Percentiles rank a stretch among this genome's conserved stretches.
Conservation (phyloP, 2,329 filamentous ascomycete genomes). For the Curvularia hawaiiensis region DNA sequence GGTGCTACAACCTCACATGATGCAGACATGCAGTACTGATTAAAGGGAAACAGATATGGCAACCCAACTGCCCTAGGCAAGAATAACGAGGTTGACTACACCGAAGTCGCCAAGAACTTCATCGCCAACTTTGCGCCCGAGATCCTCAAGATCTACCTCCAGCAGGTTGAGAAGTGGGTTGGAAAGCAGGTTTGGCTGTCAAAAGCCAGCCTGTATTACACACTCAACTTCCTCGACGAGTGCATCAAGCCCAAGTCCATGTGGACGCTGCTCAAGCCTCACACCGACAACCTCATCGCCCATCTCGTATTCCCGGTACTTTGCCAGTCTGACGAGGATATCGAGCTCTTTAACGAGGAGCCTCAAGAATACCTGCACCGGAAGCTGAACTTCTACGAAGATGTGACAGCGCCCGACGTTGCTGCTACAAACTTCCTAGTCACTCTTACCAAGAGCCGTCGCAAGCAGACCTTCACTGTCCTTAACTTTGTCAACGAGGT, state of each 20-base stretch:
- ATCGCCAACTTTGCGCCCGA: slow-evolving; percentile 90
- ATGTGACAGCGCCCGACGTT: slow-evolving; percentile 92
- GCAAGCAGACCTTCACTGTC: slow-evolving; percentile 95
- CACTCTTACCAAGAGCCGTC: slow-evolving; percentile 88
- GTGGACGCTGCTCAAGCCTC: slow-evolving; percentile 92
- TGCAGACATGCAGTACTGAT: slow-evolving; percentile 36
- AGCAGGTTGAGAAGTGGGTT: slow-evolving; percentile 97
- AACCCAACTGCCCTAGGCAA: slow-evolving; percentile 79
- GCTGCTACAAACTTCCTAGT: slow-evolving; percentile 96
- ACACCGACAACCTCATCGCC: slow-evolving; percentile 89
- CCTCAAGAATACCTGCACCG: slow-evolving; percentile 96
- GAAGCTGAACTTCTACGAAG: slow-evolving; percentile 97
- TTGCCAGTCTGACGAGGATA: slow-evolving; percentile 88
- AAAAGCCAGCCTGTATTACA: slow-evolving; percentile 91
- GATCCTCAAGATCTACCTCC: slow-evolving; percentile 92
- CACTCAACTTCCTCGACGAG: slow-evolving; percentile 92
- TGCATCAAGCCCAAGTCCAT: slow-evolving; percentile 97
- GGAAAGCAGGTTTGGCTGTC: slow-evolving; percentile 93
- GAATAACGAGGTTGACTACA: slow-evolving; percentile 75
- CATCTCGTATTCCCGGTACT: slow-evolving; percentile 96
- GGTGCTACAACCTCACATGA: slow-evolving; percentile 27
- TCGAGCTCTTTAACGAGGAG: slow-evolving; percentile 92
- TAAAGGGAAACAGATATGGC: slow-evolving; percentile 71
- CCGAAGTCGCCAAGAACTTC: slow-evolving; percentile 87
- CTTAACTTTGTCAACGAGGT: slow-evolving; percentile 94